Evolutionary conservation across 164 flowering plant species (phyloP).

Genomic region (Litsea cubeba): DNA sequence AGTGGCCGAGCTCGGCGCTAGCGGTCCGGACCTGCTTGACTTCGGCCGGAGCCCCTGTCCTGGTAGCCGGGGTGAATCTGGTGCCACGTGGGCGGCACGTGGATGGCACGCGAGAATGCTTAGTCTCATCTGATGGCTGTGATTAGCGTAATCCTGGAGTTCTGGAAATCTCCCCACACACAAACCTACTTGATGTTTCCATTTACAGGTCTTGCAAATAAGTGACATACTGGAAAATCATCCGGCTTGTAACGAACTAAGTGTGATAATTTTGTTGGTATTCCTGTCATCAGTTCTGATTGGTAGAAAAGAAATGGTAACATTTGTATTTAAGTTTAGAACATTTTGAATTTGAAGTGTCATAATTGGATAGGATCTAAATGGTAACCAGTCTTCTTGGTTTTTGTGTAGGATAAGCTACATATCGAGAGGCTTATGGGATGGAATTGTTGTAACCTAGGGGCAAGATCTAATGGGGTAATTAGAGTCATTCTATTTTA

Average conservation of each 20-base stretch:
- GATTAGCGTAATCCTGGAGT: too few species aligned
- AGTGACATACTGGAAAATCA: constrained; percentile 79
- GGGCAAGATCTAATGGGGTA: not conserved
- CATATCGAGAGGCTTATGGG: not conserved
- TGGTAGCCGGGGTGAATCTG: too few species aligned
- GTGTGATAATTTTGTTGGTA: constrained; percentile 62
- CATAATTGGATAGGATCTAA: not conserved
- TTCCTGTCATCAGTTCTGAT: constrained; percentile 75
- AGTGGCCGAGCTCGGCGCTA: too few species aligned
- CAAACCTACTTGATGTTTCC: constrained; percentile 4
- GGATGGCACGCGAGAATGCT: too few species aligned
- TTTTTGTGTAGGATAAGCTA: constrained; percentile 3
- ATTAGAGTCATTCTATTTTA: not conserved
- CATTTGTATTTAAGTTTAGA: not conserved
- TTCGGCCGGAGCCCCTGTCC: too few species aligned
- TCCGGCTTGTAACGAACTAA: constrained; percentile 56
- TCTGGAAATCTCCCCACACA: too few species aligned
- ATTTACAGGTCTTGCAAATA: constrained; percentile 63
- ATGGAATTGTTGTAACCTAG: not conserved
- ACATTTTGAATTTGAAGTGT: not conserved
- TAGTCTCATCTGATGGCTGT: too few species aligned
- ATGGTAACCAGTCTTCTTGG: not conserved
- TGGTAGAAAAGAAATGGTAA: constrained; percentile 68
- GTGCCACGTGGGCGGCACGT: too few species aligned
- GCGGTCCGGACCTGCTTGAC: too few species aligned